A percentile compares a stretch with the other conserved stretches of the same genome.
These are phyloP conservation scores for Rhododendron molle DNA, from an alignment of 148 eudicot genomes.

Conservation along the genomic window DNA sequence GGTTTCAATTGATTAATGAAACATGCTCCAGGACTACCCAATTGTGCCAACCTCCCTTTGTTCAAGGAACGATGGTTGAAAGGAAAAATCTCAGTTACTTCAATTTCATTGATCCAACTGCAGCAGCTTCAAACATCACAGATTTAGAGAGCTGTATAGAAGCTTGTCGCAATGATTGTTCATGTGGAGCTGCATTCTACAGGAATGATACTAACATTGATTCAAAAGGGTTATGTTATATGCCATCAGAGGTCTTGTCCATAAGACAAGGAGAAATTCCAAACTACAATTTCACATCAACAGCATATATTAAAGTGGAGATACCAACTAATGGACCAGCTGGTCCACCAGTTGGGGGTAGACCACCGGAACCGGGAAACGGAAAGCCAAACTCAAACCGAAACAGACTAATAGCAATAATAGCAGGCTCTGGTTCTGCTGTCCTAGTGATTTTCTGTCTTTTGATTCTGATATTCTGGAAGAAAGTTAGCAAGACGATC, in stretches of 20 bases:
- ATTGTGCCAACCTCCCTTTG: neutral
- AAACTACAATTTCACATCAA: constrained; percentile 2
- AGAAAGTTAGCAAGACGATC: neutral
- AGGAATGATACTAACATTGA: neutral
- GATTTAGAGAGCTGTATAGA: neutral
- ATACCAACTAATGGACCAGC: neutral
- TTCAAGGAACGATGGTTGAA: neutral
- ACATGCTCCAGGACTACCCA: neutral
- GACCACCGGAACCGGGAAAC: too few species aligned
- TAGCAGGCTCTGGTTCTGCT: neutral
- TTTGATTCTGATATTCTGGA: neutral
- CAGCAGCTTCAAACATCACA: neutral
- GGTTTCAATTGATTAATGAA: too few species aligned
- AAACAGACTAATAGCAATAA: neutral
- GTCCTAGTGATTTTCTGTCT: neutral
- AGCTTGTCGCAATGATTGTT: neutral
- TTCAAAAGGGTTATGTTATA: constrained; percentile 6
- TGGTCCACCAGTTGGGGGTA: too few species aligned
- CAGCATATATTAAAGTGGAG: constrained; percentile 1
- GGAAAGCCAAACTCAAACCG: too few species aligned
- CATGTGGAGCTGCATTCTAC: constrained; percentile 10
- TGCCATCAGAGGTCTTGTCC: constrained; percentile 9
- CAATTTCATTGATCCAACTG: constrained; percentile 7
- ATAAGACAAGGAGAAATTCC: constrained; percentile 10
- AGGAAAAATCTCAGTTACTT: constrained; percentile 3